Conservation (phyloP, 768 basidiomycete genomes). For the Paxillus rubicundulus region DNA sequence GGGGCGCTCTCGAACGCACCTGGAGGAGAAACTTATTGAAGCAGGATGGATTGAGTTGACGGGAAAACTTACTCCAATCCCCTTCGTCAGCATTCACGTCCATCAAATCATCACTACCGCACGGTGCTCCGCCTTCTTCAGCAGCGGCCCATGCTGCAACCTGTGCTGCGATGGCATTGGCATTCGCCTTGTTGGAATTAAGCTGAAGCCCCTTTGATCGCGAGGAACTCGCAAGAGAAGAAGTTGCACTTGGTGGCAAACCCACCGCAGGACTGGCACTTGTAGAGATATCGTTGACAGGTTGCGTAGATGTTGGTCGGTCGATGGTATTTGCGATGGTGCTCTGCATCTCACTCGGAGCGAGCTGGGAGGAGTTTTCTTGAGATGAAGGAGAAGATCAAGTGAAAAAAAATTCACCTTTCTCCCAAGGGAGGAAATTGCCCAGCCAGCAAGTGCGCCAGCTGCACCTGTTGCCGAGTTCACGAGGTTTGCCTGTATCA, state of each 20-base stretch:
- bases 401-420: constrained; percentile 46
- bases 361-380: constrained; percentile 45
- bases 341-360: constrained; percentile 68
- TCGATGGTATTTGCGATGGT: constrained; percentile 48
- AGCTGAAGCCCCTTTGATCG: constrained; percentile 68
- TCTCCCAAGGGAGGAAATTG: constrained; percentile 85
- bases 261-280: neutral
- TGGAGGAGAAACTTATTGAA: constrained; percentile 19
- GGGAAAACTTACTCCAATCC: constrained; percentile 81
- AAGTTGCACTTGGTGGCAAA: neutral
- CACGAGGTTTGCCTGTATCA: constrained; percentile 47
- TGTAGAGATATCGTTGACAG: constrained; percentile 4
- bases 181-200: constrained; percentile 50
- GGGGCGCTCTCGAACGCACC: constrained; percentile 74
- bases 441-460: constrained; percentile 92
- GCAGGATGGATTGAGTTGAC: neutral
- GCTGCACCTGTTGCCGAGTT: constrained; percentile 90
- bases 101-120: constrained; percentile 82
- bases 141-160: constrained; percentile 55
- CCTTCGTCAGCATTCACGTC: constrained; percentile 91
- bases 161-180: constrained; percentile 47
- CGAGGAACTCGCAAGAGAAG: constrained; percentile 21
- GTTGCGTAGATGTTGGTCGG: constrained; percentile 44
- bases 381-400: neutral
- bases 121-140: constrained; percentile 43